These are phyloP conservation scores for Drosera spatulata DNA, from an alignment of 179 eudicot genomes.

Conservation along the genomic window DNA sequence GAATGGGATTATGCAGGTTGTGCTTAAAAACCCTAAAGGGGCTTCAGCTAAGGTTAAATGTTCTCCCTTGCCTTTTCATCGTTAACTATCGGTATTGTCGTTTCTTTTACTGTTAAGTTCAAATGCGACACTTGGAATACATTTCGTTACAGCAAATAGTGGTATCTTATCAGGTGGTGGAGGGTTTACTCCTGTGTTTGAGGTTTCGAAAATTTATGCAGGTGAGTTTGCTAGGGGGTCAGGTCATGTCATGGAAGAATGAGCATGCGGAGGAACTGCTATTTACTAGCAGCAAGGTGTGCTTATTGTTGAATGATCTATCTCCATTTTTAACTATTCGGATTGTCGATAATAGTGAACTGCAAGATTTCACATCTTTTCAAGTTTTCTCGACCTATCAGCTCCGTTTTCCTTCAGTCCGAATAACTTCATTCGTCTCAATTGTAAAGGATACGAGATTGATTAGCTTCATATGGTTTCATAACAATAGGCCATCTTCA, in stretches of 20 bases:
- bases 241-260: slow-evolving; percentile 83
- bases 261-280: slow-evolving; percentile 83
- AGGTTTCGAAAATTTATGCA: slow-evolving; percentile 11
- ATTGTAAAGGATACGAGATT: too few relatives aligned
- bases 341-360: too few relatives aligned
- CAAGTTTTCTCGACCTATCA: too few relatives aligned
- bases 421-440: too few relatives aligned
- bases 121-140: neutral
- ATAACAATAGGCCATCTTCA: slow-evolving; percentile 51
- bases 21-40: slow-evolving; percentile 66
- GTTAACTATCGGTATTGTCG: too few relatives aligned
- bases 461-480: neutral
- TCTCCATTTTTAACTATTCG: too few relatives aligned
- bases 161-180: neutral
- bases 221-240: slow-evolving; percentile 85
- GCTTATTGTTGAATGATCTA: neutral
- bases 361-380: too few relatives aligned
- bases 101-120: neutral
- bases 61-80: neutral
- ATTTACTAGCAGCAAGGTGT: slow-evolving; percentile 77
- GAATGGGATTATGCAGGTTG: slow-evolving; percentile 65
- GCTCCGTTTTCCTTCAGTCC: too few relatives aligned
- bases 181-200: neutral
- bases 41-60: slow-evolving; percentile 56
- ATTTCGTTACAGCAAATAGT: neutral